Evolutionary conservation across 768 basidiomycete species (phyloP), one percentile per base, ranked within the genome.

Genomic region (Jaapia argillacea): DNA sequence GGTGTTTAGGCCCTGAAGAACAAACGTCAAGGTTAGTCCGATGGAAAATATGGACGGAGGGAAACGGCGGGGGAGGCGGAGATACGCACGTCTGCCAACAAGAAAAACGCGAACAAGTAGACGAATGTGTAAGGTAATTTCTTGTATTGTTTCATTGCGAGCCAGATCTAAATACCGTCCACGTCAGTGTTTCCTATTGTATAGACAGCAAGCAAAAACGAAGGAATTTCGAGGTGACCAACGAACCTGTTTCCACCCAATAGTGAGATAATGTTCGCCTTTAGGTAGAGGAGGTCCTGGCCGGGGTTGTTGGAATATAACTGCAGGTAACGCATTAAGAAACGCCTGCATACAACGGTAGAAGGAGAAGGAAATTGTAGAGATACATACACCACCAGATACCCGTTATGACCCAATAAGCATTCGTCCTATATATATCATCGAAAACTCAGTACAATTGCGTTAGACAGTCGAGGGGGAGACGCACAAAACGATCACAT

Each of bases 211-310:
- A 20, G 12, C 26, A 16, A 27, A 18, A 28, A 24, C 43, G 5
- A 28, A 23, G 5, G 37, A 25, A 10, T 4, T 55, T 4, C 53
- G 42, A n/a, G 24, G 3, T 25, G 6, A 16, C 16, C 24, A 36
- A n/a, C 45, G 77, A 83, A n/a, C n/a, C 68, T 89, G 86, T 55
- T 85, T 88, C 82, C 84, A 90, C 35, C 89, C 89, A 36, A 92
- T 74, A 0, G 85, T 86, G 22, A 89, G 47, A 53, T 90, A 91
- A 46, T 60, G 72, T 49, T 88, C 79, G 40, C 80, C 80, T 50
- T 79, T 80, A 0, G 89, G 89, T 18, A 92, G 64, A 10, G 77
- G 63, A 42, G 87, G 85, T 0, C 89, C 89, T 2, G 84, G 81
- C 6, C 89, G 77, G n/a, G 80, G 84, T 54, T 85, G 74, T 57